phyloP scores from a whole-genome alignment of 177 flowering plant species.

The Vitis hybrid region DNA sequence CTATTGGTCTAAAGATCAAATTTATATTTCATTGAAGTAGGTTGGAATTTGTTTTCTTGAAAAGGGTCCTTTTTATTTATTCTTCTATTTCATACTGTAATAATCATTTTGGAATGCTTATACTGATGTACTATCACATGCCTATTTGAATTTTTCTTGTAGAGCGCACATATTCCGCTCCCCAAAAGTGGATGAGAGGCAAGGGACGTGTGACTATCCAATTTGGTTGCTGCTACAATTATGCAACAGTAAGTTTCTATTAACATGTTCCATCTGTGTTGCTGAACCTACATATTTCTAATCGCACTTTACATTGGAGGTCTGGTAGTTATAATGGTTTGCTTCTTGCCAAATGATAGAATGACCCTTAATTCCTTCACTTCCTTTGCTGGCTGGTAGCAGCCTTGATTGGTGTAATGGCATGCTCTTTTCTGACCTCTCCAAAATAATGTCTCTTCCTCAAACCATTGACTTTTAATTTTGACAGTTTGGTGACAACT shows the following conservation, averaged over 20 bases:
- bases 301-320: background rate
- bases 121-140: background rate
- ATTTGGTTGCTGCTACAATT: conserved; percentile 97
- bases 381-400: too few species aligned
- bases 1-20: background rate
- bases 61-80: background rate
- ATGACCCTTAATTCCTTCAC: too few species aligned
- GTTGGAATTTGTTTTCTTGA: background rate
- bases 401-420: too few species aligned
- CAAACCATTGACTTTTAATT: too few species aligned
- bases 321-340: background rate
- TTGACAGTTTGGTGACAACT: too few species aligned
- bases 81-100: background rate
- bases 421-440: too few species aligned
- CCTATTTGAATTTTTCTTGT: conserved; percentile 15
- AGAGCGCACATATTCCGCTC: conserved; percentile 84
- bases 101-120: too few species aligned
- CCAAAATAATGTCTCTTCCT: too few species aligned
- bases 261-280: background rate
- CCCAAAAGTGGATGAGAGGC: conserved; percentile 92
- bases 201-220: conserved; percentile 93
- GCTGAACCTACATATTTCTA: background rate
- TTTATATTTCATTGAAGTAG: background rate
- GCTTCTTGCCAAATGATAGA: too few species aligned
- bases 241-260: conserved; percentile 60